A percentile compares a stretch with the other conserved stretches of the same genome.
Conservation (phyloP, 495 filamentous ascomycete species). For the Cudoniella acicularis region DNA sequence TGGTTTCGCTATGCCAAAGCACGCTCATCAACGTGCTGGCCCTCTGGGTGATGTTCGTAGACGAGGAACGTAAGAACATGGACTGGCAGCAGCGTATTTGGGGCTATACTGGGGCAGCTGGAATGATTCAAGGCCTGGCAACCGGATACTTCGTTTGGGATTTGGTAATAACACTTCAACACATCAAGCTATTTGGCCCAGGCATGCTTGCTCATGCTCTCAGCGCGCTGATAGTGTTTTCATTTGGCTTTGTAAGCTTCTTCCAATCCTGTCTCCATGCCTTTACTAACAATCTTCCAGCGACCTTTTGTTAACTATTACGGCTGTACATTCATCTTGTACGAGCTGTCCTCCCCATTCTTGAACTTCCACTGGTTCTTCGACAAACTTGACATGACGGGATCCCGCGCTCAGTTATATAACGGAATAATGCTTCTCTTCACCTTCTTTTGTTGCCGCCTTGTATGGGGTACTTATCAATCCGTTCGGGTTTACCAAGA, state of each 20-base stretch:
- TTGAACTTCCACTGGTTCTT: conserved; percentile 99
- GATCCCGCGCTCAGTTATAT: conserved; percentile 72
- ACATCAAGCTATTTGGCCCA: conserved; percentile 78
- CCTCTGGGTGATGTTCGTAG: conserved; percentile 77
- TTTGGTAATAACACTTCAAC: conserved; percentile 63
- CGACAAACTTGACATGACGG: conserved; percentile 94
- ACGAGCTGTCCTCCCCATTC: conserved; percentile 92
- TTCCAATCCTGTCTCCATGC: not conserved
- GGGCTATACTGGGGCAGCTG: conserved; percentile 81
- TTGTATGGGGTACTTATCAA: conserved; percentile 89
- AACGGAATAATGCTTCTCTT: conserved; percentile 73
- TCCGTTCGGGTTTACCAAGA: conserved; percentile 73
- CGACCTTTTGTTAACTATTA: conserved; percentile 94
- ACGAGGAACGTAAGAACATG: conserved; percentile 73
- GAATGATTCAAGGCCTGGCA: conserved; percentile 79
- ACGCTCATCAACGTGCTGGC: conserved; percentile 72
- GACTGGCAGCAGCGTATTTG: conserved; percentile 73
- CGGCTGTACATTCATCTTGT: conserved; percentile 87
- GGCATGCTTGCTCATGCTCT: conserved; percentile 89
- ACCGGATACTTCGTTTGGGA: conserved; percentile 98
- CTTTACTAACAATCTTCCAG: conserved; percentile 40
- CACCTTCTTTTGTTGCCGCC: conserved; percentile 83
- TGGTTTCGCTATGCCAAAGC: conserved; percentile 88
- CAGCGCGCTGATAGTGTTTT: conserved; percentile 80
- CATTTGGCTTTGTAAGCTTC: conserved; percentile 82